Conservation (phyloP, 1,284 basidiomycete species). For the Trichosporon sp. region DNA sequence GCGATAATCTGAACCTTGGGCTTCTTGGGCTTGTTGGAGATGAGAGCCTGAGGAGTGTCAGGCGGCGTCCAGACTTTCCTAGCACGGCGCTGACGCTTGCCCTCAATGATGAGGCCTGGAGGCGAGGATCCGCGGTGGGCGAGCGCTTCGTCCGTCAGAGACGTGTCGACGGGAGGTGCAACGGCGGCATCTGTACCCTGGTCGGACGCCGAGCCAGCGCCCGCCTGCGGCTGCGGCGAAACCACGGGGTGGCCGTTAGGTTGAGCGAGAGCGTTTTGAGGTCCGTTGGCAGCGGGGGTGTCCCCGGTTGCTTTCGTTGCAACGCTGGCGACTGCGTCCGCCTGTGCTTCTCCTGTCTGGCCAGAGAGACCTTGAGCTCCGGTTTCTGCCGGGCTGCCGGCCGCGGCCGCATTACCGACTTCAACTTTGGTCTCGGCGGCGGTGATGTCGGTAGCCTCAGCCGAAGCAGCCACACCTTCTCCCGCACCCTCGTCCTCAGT, state of each 20-base stretch:
- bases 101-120: constrained; percentile 30
- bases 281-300: neutral
- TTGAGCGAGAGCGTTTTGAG: neutral
- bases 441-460: neutral
- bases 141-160: constrained; percentile 36
- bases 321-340: too few relatives aligned
- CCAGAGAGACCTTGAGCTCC: neutral
- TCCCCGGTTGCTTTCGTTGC: neutral
- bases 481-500: neutral
- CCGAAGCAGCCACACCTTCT: neutral
- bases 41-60: constrained; percentile 24
- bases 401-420: too few relatives aligned
- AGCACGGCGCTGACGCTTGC: constrained; percentile 35
- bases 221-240: neutral
- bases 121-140: constrained; percentile 16
- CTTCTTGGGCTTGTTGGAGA: constrained; percentile 22
- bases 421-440: too few relatives aligned
- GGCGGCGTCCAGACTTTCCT: constrained; percentile 41
- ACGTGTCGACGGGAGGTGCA: constrained; percentile 24
- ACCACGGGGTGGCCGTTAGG: neutral
- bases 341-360: neutral
- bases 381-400: too few relatives aligned
- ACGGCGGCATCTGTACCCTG: neutral
- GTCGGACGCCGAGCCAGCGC: neutral
- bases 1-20: constrained; percentile 24